Evolutionary conservation across 1,284 basidiomycete species (phyloP).

Genomic region (Cutaneotrichosporon cavernicola): DNA sequence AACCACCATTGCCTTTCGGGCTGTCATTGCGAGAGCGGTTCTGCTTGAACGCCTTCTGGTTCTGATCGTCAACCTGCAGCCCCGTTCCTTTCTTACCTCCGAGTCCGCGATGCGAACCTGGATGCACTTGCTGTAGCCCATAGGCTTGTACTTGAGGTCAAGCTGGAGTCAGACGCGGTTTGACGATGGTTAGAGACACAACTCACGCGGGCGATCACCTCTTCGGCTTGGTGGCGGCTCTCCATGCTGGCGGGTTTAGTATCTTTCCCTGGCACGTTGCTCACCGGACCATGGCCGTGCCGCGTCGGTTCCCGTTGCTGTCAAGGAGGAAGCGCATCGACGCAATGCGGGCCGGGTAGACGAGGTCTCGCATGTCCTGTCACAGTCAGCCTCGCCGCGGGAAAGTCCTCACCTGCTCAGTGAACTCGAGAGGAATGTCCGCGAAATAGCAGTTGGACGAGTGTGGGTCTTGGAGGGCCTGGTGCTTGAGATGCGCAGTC

Average conservation of each 20-base stretch:
- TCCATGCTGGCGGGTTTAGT: constrained; percentile 16
- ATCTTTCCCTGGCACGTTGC: not conserved
- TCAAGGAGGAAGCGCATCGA: constrained; percentile 40
- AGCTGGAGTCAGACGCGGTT: constrained; percentile 27
- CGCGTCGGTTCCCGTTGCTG: constrained; percentile 35
- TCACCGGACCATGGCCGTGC: constrained; percentile 41
- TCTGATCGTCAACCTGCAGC: constrained; percentile 15
- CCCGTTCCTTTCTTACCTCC: constrained; percentile 29
- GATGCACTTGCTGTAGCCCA: constrained; percentile 31
- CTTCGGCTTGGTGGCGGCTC: constrained; percentile 41
- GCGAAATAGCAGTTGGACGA: constrained; percentile 46
- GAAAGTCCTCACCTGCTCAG: constrained; percentile 30
- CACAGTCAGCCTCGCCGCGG: constrained; percentile 10
- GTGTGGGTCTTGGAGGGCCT: constrained; percentile 40
- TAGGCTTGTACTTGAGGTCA: constrained; percentile 29
- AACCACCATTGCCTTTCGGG: not conserved
- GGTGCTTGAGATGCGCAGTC: constrained; percentile 41
- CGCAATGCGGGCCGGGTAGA: constrained; percentile 33
- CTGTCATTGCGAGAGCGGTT: not conserved
- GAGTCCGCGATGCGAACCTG: constrained; percentile 47
- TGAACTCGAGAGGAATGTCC: constrained; percentile 34
- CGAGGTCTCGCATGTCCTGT: constrained; percentile 34
- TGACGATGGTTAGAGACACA: not conserved
- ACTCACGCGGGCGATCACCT: constrained; percentile 36
- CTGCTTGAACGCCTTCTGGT: constrained; percentile 36